Base-by-base conservation (phyloP, 192 early-diverging fungal genomes). In the Glomus cerebriforme region DNA sequence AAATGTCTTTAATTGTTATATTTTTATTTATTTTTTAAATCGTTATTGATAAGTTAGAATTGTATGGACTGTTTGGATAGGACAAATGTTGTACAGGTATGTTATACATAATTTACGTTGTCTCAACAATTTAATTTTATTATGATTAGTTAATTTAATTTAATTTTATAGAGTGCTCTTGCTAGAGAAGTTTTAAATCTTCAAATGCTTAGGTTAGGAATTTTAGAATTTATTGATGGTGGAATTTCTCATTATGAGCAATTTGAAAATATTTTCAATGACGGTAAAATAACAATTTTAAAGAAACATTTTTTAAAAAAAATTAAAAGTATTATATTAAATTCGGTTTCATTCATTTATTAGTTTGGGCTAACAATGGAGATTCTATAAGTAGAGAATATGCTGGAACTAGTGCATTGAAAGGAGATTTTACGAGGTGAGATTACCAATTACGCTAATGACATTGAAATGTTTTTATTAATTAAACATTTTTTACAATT, bases 51-150 rank as follows among this genome's bases (percentile, higher is more conserved):
- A 34, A 31, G 37, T 47, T 49, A 77, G 76, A 99, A 99, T 81
- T 99, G 97, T 84, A 97, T 99, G 92, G 98, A 99, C 88, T 99
- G 98, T 82, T 86, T 99, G 34, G 98, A 99, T 83, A 87, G 98
- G 7, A 99, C 98, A 37, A 98, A 99, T 73, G 96, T 99, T 49
- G 89, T 90, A n/a, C 84, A 87, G 79, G 85, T 86, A 79, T 67
- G 24, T 19, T 22, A 47, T 2, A 69, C 45, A 49, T 7, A 7
- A 43, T 12, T 72, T n/a, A n/a, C n/a, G n/a, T n/a, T n/a, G n/a
- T n/a, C n/a, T n/a, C n/a, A n/a, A n/a, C n/a, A n/a, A n/a, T 54
- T 54, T 39, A 0, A 17, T 24, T 26, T 49, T 68, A 19, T 26
- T 60, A 10, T 60, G 4, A 66, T 10, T 24, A 29, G 32, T 35